These are phyloP conservation scores for Sphenostylis stenocarpa DNA, from an alignment of 306 rosid genomes.

Conservation along the genomic window DNA sequence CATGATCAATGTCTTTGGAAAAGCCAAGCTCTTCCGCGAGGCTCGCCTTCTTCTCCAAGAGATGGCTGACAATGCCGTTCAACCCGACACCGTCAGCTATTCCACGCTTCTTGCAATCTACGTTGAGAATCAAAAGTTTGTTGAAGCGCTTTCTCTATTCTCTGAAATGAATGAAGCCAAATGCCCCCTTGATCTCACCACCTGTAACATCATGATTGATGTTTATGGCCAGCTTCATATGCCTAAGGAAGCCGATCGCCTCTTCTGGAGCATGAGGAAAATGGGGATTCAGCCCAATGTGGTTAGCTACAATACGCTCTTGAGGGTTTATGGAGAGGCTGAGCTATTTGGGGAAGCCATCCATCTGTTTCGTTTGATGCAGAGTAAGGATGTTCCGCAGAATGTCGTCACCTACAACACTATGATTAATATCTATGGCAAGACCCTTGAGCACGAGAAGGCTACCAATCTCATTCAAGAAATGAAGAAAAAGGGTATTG, in stretches of 20 bases:
- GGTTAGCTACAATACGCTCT: conserved; percentile 85
- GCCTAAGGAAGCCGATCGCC: conserved; percentile 88
- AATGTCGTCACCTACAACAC: conserved; percentile 89
- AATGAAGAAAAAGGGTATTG: conserved; percentile 81
- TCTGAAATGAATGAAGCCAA: conserved; percentile 74
- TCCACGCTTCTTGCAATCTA: conserved; percentile 68
- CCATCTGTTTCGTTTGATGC: conserved; percentile 89
- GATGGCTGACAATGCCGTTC: conserved; percentile 63
- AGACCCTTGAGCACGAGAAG: conserved; percentile 82
- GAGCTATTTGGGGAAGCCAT: conserved; percentile 92
- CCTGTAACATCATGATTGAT: conserved; percentile 91
- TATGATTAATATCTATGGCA: conserved; percentile 89
- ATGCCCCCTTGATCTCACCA: conserved; percentile 68
- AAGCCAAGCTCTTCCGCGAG: conserved; percentile 84
- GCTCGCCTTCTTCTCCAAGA: conserved; percentile 72
- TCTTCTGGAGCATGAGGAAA: conserved; percentile 96
- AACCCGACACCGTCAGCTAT: conserved; percentile 76
- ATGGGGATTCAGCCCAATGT: conserved; percentile 82
- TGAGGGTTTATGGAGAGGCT: conserved; percentile 93
- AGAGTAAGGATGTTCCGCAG: conserved; percentile 68
- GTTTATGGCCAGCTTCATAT: conserved; percentile 93
- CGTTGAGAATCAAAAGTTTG: conserved; percentile 75
- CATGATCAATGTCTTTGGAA: conserved; percentile 87
- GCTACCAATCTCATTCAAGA: conserved; percentile 88
- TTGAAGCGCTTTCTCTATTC: conserved; percentile 80